A percentile compares a stretch with the other conserved stretches of the same genome.
Conservation (phyloP, 2,329 filamentous ascomycete genomes). For the Trichoderma atroviride region DNA sequence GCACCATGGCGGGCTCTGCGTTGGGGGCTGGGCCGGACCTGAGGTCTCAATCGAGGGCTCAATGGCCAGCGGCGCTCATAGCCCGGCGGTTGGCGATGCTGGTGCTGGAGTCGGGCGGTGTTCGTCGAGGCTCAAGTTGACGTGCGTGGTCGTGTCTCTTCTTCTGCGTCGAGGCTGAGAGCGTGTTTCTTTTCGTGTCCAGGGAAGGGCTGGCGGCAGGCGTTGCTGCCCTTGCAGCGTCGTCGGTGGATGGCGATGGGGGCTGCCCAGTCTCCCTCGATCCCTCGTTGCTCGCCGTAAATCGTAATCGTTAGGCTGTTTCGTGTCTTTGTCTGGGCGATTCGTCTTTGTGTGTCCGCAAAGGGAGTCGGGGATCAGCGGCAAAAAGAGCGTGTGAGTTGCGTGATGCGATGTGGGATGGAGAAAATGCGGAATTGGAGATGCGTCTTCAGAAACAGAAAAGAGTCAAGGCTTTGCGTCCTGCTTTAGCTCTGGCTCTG, state of each 20-base stretch:
- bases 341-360: background rate
- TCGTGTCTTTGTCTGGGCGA: background rate
- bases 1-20: conserved; percentile 70
- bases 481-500: background rate
- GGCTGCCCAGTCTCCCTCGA: background rate
- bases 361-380: background rate
- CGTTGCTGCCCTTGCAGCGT: background rate
- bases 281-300: background rate
- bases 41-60: conserved; percentile 33
- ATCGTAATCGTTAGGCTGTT: background rate
- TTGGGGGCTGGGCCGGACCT: conserved; percentile 36
- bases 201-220: background rate
- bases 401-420: conserved; percentile 12
- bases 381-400: background rate
- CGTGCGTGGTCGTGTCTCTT: background rate
- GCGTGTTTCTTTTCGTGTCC: background rate
- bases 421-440: conserved; percentile 17
- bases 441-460: conserved; percentile 17
- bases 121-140: background rate
- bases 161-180: background rate
- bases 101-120: background rate
- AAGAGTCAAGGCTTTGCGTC: conserved; percentile 16
- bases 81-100: background rate
- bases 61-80: conserved; percentile 34
- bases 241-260: background rate